Evolutionary conservation across 352 stramenopile genomes (phyloP).

Genomic region (Elongisporangium prolatum): DNA sequence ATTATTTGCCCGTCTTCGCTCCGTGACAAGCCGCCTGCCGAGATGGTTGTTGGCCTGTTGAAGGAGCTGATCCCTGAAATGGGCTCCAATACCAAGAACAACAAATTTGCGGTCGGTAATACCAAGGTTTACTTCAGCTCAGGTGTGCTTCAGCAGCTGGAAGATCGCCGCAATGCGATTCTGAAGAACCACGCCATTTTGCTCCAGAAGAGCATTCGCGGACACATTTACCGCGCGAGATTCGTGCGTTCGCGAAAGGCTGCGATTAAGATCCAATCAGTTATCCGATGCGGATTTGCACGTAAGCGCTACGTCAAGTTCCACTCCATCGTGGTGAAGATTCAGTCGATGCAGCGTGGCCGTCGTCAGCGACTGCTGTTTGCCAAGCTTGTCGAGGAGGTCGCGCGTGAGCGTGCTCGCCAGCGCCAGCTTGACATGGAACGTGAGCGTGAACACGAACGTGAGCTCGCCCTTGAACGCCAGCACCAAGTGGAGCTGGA

Average conservation of each 20-base stretch:
- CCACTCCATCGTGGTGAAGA: conserved; percentile 38
- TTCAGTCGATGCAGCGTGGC: conserved; percentile 49
- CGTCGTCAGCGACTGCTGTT: conserved; percentile 60
- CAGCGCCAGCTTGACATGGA: conserved; percentile 30
- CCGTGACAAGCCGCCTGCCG: conserved; percentile 38
- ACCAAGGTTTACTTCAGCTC: conserved; percentile 87
- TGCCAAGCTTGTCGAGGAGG: conserved; percentile 37
- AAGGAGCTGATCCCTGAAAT: conserved; percentile 67
- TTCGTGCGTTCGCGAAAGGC: conserved; percentile 42
- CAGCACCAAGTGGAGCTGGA: conserved; percentile 28
- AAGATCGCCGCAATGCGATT: conserved; percentile 78
- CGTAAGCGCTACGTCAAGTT: conserved; percentile 41
- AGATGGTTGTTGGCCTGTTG: conserved; percentile 75
- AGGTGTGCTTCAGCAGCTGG: conserved; percentile 88
- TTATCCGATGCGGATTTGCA: conserved; percentile 31
- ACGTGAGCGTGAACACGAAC: conserved; percentile 24
- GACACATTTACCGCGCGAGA: conserved; percentile 47
- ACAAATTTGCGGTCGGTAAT: conserved; percentile 72
- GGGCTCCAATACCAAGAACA: conserved; percentile 64
- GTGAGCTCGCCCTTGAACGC: conserved; percentile 28
- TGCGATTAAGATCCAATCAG: conserved; percentile 46
- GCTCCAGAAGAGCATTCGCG: conserved; percentile 73
- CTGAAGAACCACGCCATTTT: conserved; percentile 69
- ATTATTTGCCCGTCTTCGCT: conserved; percentile 77
- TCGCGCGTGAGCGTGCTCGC: conserved; percentile 28